A percentile compares a stretch with the other conserved stretches of the same genome.
Evolutionary conservation across 2,329 filamentous ascomycete species (phyloP).

Genomic region (Fusarium oligoseptatum): DNA sequence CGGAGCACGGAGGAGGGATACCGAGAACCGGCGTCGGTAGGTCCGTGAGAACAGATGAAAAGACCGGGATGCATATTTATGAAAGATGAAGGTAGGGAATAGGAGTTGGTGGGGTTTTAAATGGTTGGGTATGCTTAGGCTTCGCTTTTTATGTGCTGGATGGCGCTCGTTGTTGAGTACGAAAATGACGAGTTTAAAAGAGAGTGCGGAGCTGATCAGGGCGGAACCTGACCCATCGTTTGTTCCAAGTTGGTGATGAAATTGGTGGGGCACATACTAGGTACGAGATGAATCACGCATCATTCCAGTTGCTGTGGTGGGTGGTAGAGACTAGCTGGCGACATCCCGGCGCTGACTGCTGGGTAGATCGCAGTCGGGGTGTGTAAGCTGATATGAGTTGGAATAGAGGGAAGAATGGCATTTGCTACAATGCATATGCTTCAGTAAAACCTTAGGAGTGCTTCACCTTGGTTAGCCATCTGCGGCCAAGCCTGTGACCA

Average conservation of each 20-base stretch:
- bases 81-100: neutral
- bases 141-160: neutral
- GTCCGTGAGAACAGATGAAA: neutral
- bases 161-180: neutral
- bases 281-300: neutral
- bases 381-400: neutral
- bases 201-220: neutral
- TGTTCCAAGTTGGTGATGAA: neutral
- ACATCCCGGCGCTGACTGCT: neutral
- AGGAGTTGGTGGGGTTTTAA: neutral
- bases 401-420: neutral
- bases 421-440: neutral
- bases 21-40: neutral
- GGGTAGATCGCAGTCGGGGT: neutral
- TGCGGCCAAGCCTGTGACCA: neutral
- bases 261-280: neutral
- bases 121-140: neutral
- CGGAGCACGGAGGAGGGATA: neutral
- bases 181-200: neutral
- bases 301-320: too few species aligned
- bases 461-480: too few species aligned
- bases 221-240: neutral
- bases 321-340: neutral
- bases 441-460: neutral
- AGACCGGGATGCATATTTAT: neutral